These are phyloP conservation scores for Nevesoporus exiguus DNA, from an alignment of 768 basidiomycete genomes.

Conservation along the genomic window DNA sequence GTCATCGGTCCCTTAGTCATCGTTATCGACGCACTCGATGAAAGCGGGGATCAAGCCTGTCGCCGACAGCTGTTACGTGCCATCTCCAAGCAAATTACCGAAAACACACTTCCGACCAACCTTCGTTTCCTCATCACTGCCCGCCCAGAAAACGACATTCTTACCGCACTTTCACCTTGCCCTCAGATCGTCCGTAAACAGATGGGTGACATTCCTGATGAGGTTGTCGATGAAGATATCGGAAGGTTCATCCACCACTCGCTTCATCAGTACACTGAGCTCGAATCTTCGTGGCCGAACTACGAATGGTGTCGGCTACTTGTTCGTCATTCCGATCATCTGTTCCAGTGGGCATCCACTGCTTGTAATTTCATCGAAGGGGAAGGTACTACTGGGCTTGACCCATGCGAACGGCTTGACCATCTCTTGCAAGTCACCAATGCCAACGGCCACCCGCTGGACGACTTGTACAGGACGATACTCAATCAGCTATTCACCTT, in stretches of 20 bases:
- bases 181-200: not conserved
- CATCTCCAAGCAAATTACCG: not conserved
- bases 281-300: not conserved
- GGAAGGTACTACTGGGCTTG: not conserved
- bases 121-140: not conserved
- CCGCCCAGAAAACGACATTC: not conserved
- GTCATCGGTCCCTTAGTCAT: not conserved
- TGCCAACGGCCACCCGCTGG: not conserved
- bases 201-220: not conserved
- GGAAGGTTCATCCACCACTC: not conserved
- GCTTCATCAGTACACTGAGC: not conserved
- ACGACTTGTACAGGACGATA: not conserved
- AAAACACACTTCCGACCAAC: not conserved
- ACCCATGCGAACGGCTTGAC: not conserved
- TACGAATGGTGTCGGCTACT: conserved; percentile 6
- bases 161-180: not conserved
- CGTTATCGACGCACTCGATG: not conserved
- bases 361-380: not conserved
- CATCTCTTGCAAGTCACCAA: not conserved
- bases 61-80: not conserved
- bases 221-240: not conserved
- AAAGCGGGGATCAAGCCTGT: not conserved
- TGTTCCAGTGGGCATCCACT: not conserved
- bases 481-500: not conserved
- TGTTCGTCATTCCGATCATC: not conserved